Conservation (phyloP, 805 yeast genomes). For the Wickerhamiella musiphila region DNA sequence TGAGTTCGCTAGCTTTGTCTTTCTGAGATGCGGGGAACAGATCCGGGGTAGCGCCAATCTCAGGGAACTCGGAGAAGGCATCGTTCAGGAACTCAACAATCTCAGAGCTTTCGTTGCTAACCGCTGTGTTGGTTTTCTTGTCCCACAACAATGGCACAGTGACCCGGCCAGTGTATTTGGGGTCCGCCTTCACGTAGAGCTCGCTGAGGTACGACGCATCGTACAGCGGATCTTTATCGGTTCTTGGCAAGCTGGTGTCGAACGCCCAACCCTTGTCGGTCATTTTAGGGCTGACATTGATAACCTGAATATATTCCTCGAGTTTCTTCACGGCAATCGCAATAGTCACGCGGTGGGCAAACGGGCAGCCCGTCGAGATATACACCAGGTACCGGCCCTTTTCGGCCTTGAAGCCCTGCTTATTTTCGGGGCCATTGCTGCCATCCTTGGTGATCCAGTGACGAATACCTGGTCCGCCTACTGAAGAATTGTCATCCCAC, state of each 20-base stretch:
- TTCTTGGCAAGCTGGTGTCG: constrained; percentile 24
- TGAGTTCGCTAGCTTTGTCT: constrained; percentile 50
- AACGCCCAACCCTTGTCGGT: constrained; percentile 83
- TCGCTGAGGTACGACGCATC: constrained; percentile 45
- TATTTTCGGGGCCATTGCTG: constrained; percentile 8
- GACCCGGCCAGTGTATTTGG: constrained; percentile 63
- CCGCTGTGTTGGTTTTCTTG: constrained; percentile 59
- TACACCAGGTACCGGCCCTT: constrained; percentile 68
- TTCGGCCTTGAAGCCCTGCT: constrained; percentile 41
- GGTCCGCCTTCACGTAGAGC: constrained; percentile 56
- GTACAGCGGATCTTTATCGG: constrained; percentile 39
- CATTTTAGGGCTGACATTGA: constrained; percentile 81
- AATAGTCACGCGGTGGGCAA: constrained; percentile 79
- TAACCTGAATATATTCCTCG: constrained; percentile 25
- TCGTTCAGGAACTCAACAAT: constrained; percentile 66
- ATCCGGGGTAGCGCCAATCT: constrained; percentile 28
- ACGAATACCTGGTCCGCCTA: constrained; percentile 6
- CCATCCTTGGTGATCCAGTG: constrained; percentile 8
- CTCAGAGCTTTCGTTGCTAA: constrained; percentile 79
- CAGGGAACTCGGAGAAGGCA: constrained; percentile 36
- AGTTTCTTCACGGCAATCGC: constrained; percentile 57
- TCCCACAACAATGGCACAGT: constrained; percentile 94
- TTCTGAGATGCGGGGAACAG: constrained; percentile 41
- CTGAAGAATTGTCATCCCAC: constrained; percentile 6
- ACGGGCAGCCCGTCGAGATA: constrained; percentile 79